Evolutionary conservation across 2,329 filamentous ascomycete genomes (phyloP).

Genomic region (Pseudogymnoascus verrucosus): DNA sequence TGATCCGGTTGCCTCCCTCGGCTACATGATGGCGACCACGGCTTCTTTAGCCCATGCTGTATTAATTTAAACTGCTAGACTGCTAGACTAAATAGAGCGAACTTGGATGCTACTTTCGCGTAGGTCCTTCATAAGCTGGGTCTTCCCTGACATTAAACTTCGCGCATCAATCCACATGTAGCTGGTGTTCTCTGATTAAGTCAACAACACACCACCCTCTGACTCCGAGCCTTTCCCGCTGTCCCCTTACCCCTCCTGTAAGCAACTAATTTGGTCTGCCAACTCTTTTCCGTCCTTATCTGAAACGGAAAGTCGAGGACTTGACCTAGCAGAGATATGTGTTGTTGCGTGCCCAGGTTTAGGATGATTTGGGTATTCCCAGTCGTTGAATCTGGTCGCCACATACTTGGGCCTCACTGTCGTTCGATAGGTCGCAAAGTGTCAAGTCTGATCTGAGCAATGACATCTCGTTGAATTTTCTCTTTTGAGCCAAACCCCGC

Average conservation of each 20-base stretch:
- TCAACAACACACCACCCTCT: neutral
- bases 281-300: too few relatives aligned
- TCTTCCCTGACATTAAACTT: neutral
- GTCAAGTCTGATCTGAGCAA: conserved; percentile 19
- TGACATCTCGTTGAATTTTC: conserved; percentile 21
- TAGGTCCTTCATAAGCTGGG: neutral
- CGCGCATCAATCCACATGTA: neutral
- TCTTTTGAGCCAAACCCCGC: neutral
- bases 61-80: too few relatives aligned
- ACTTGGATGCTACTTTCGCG: neutral
- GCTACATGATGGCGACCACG: too few relatives aligned
- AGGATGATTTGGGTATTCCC: conserved; percentile 12
- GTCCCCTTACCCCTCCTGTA: too few relatives aligned
- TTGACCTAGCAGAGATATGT: too few relatives aligned
- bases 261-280: too few relatives aligned
- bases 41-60: too few relatives aligned
- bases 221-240: neutral
- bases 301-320: too few relatives aligned
- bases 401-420: conserved; percentile 16
- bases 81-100: too few relatives aligned
- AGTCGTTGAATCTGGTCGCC: conserved; percentile 24
- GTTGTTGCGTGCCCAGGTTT: too few relatives aligned
- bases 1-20: too few relatives aligned
- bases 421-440: conserved; percentile 21
- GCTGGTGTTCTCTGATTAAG: neutral